Evolutionary conservation across 2,329 filamentous ascomycete species (phyloP), one percentile per base, ranked within the genome.

Genomic region (Falciphora oryzae): DNA sequence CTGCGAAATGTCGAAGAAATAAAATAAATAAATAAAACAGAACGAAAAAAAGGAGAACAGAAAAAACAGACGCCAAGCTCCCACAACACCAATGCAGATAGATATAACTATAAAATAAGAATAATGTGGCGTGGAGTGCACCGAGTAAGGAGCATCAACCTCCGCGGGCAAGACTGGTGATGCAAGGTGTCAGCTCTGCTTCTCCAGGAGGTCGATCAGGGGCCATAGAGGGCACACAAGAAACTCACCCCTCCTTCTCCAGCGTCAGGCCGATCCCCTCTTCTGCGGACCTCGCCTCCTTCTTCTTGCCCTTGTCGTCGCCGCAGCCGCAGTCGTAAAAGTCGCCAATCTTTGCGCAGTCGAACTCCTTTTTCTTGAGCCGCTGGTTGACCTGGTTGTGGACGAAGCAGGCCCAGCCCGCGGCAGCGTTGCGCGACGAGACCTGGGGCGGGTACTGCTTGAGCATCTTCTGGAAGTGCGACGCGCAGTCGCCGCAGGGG

Each of bases 321-420:
- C 85, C 87, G 70, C 88, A 90, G 0, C 88, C 88, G 71, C 88
- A 90, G 72, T 90, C 87, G 75, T 90, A 90, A 72, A 88, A 88
- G 70, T 90, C 87, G 22, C 87, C 87, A 71, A 90, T 87, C 35
- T 86, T 84, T 65, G 79, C 84, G 70, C 88, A 90, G 74, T 90
- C 85, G 69, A 89, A 90, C 16, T 81, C 66, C 4, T 80, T 77
- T 75, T 90, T 89, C 70, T 83, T 76, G 38, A 90, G 76, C 2
- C 86, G 78, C 75, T 84, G 80, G 71, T 90, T 90, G 65, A 90
- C 87, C 69, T 84, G 76, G 70, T 90, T 90, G 71, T 90, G 88
- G 29, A 86, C 82, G 72, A 86, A 85, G 71, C 88, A 90, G 18
- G 87, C 81, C 88, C 88, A 90, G 16, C 85, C 86, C 0, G 85